Base-by-base conservation (phyloP, 2,329 filamentous ascomycete species). In the Macroventuria anomochaeta region DNA sequence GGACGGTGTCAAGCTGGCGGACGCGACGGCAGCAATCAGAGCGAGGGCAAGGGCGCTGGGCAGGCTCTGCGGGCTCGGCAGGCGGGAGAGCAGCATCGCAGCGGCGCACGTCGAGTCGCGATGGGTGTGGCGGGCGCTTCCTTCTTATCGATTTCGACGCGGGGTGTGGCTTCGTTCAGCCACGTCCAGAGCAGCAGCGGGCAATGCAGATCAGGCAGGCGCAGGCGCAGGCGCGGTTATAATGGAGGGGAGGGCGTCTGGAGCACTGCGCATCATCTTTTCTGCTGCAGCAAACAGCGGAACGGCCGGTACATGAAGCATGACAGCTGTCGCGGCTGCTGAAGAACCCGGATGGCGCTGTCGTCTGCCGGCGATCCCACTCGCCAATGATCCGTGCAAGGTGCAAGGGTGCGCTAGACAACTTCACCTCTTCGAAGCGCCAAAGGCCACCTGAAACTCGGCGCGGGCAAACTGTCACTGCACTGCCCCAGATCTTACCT, bases 1-100 rank as follows among this genome's bases (percentile, higher is more conserved):
- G 21, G 70, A 66, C 43, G 68, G 58, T 18, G 59, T 51, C 40
- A 73, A 68, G 39, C 46, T 49, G 44, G 68, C 68, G 0, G 63
- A 41, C 34, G 57, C 57, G 38, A 53, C 51, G 20, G 59, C 41
- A 26, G 61, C 62, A 25, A 69, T 56, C 38, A 68, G 55, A 29
- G 63, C 62, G 46, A 65, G 64, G 42, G 49, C 55, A 55, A 69
- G 56, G 55, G 52, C 55, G 68, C 62, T 63, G 21, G 61, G 53
- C 50, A 63, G 48, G 34, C 40, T 44, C 49, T 49, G n/a, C n/a
- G n/a, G n/a, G n/a, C n/a, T n/a, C n/a, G n/a, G 57, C 28, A 61
- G 25, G 25, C 38, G 47, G 33, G 39, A 41, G 28, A 53, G 57
- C 59, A 57, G 39, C 65, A 70, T 69, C 20, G 51, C 44, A 46